Percentiles rank a stretch among this genome's conserved stretches.
phyloP scores from a whole-genome alignment of 2,329 filamentous ascomycete genomes.

The Aspergillus aculeatus region DNA sequence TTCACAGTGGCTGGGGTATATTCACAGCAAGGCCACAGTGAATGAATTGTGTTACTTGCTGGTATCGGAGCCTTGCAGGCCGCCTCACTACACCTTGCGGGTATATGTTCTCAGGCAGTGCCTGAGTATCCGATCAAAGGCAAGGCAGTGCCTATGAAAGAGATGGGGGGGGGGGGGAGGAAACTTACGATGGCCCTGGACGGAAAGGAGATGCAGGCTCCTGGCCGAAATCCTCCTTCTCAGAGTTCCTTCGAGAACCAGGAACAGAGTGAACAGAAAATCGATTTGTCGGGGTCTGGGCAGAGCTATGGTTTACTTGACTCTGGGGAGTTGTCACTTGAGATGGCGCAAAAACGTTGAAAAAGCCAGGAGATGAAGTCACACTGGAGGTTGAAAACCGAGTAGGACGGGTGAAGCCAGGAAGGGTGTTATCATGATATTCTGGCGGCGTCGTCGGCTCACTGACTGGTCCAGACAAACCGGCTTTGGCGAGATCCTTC shows the following conservation, averaged over 20 bases:
- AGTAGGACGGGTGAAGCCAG: constrained; percentile 78
- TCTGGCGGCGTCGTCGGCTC: constrained; percentile 96
- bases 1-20: neutral
- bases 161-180: neutral
- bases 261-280: constrained; percentile 83
- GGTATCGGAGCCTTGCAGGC: neutral
- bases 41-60: constrained; percentile 1
- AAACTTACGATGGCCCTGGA: constrained; percentile 74
- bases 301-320: constrained; percentile 54
- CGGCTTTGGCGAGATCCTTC: constrained; percentile 66
- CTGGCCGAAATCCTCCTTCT: constrained; percentile 80
- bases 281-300: constrained; percentile 57
- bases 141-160: neutral
- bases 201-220: constrained; percentile 61
- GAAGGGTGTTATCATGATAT: constrained; percentile 78
- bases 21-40: neutral
- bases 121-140: neutral
- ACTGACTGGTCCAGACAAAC: constrained; percentile 71
- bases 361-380: constrained; percentile 73
- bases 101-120: neutral
- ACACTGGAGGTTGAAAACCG: constrained; percentile 87
- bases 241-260: constrained; percentile 81
- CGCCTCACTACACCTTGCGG: neutral
- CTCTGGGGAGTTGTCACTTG: constrained; percentile 76
- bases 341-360: constrained; percentile 71